Conservation (phyloP, 2,329 filamentous ascomycete species). For the Alternaria panax region DNA sequence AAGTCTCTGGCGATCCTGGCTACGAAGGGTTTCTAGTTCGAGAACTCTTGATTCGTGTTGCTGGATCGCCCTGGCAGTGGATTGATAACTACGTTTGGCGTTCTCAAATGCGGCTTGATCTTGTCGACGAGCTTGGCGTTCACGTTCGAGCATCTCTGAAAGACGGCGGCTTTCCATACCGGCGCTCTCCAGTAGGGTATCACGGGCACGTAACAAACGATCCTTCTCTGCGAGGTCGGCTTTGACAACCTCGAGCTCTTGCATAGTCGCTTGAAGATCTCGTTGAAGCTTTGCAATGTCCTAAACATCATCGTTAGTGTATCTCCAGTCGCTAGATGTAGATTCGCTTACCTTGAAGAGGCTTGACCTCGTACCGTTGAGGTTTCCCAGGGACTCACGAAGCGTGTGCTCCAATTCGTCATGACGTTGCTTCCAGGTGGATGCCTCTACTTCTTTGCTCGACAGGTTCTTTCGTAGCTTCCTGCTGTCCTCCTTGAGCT, state of each 20-base stretch:
- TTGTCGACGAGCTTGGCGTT: constrained; percentile 81
- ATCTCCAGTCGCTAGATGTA: constrained; percentile 8
- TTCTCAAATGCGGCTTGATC: constrained; percentile 90
- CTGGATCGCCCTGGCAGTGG: constrained; percentile 83
- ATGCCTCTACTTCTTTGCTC: constrained; percentile 84
- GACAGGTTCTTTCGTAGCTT: constrained; percentile 83
- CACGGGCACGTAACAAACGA: constrained; percentile 85
- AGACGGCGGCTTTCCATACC: constrained; percentile 86
- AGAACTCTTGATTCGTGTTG: constrained; percentile 84
- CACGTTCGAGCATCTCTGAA: constrained; percentile 88
- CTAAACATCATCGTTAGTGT: constrained; percentile 51
- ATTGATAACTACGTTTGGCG: constrained; percentile 84
- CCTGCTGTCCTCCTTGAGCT: constrained; percentile 84
- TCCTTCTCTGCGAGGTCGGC: constrained; percentile 88
- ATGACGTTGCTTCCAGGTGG: constrained; percentile 88
- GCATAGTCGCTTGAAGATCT: constrained; percentile 82
- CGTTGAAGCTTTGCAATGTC: constrained; percentile 87
- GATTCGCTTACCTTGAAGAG: constrained; percentile 71
- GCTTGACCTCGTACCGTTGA: constrained; percentile 84
- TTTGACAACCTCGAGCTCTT: constrained; percentile 81
- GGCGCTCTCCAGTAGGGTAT: constrained; percentile 85
- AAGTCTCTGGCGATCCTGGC: constrained; percentile 79
- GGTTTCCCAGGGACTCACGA: constrained; percentile 84
- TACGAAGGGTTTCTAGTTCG: constrained; percentile 83
- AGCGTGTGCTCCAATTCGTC: constrained; percentile 90